Base-by-base conservation (phyloP, 176 grass and related monocot genomes). In the Thalia dealbata region DNA sequence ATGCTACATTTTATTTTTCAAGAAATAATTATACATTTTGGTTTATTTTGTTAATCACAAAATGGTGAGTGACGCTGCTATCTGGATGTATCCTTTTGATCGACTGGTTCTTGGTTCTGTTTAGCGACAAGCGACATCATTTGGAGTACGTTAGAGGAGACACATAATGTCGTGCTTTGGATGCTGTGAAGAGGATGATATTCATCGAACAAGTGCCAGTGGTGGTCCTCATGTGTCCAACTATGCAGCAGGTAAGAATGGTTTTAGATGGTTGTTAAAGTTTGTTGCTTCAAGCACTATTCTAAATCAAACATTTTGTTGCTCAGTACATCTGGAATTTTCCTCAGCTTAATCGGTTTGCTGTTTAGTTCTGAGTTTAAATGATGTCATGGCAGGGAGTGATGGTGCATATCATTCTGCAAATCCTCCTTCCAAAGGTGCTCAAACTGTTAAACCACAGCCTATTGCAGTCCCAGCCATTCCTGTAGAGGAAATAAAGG, bases 401-500 rank as follows among this genome's bases (percentile, higher is more conserved):
- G 90, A 92, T 69, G 78, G 69, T 22, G 61, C 80, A 59, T 88
- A 88, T 71, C 86, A 79, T 14, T 14, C 75, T 45, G 18, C 86
- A 18, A 86, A 92, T 79, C 90, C 84, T 56, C 80, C 86, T 74
- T 73, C 90, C 3, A 92, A 82, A 64, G 91, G 84, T 76, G 60
- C 79, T 70, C 82, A 82, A 69, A 79, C 82, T 76, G 79, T 85
- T 43, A 89, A 87, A 87, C 52, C 81, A 71, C 91, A 95, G 76
- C 91, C 91, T 61, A 90, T 95, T 74, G 84, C 84, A 68, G 87
- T 90, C 43, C 91, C 91, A 58, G 35, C 61, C 54, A 80, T 95
- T 74, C 79, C 82, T 46, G 74, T 95, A 22, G 87, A 95, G 30
- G 91, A 95, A 82, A 87, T 95, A 70, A 80, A 74, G 77, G 91